Evolutionary conservation across 345 rosid species (phyloP), one percentile per base, ranked within the genome.

Genomic region (Cardamine resedifolia): DNA sequence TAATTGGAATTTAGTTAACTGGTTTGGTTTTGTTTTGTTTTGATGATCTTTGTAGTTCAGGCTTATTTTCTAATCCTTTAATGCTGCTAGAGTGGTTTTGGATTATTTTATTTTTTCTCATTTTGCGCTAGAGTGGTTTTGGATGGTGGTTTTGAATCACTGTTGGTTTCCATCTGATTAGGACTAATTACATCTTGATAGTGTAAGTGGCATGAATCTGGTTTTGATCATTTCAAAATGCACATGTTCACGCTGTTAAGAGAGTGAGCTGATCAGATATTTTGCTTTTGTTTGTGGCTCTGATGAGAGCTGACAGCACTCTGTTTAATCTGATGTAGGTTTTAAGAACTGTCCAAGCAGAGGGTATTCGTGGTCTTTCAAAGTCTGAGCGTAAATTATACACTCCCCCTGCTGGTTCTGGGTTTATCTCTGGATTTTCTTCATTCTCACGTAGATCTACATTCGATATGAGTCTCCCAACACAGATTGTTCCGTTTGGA

Each of bases 321-420:
- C 58, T 52, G 7, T 10, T 70, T 56, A 36, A 57, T 82, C 33
- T 78, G 47, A 63, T 53, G 61, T 64, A 94, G 97, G 85, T 94
- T 63, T 66, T 91, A 66, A 80, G 98, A 81, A 88, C 95, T 57
- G 98, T 91, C 49, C 96, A 87, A 83, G 91, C 97, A 8, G 97
- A 91, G 69, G 97, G 98, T 41, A 86, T 94, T 36, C 89, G 75
- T 31, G 96, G 97, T 58, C 96, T 91, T 36, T 89, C 97, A 23
- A 85, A 86, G 80, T 87, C 84, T 21, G 96, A 94, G 16, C 86
- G 91, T 50, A 91, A 85, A 81, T 64, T 73, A 39, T 91, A 86
- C 79, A 82, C 87, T 72, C 97, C 97, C 44, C 97, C 96, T 64
- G 96, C 91, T 77, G 97, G 97, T 75, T 91, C 96, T 3, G 97